A percentile compares a stretch with the other conserved stretches of the same genome.
These are phyloP conservation scores for Rugosomyces carneus DNA, from an alignment of 1,284 basidiomycete genomes.

Conservation along the genomic window DNA sequence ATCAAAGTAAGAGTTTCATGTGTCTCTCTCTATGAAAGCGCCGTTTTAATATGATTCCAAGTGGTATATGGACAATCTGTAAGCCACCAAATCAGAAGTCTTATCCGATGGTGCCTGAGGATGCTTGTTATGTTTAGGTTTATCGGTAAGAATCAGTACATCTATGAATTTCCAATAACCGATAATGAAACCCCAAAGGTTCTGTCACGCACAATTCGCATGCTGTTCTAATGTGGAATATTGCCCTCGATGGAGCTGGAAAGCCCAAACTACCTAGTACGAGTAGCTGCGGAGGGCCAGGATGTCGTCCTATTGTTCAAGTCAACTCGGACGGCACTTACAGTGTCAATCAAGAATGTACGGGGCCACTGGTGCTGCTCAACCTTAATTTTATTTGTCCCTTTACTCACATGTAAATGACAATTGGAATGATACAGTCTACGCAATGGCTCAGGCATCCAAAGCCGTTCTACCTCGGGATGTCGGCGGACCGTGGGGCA, in stretches of 20 bases:
- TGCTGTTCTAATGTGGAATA: conserved; percentile 64
- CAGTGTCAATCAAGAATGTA: conserved; percentile 67
- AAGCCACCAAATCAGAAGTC: conserved; percentile 20
- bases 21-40: conserved; percentile 6
- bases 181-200: neutral
- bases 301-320: conserved; percentile 61
- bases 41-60: conserved; percentile 18
- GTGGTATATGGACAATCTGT: conserved; percentile 63
- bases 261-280: conserved; percentile 60
- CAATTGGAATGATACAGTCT: too few relatives aligned
- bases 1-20: conserved; percentile 38
- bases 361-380: neutral
- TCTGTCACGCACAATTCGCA: conserved; percentile 9
- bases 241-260: conserved; percentile 57
- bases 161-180: neutral
- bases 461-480: conserved; percentile 69
- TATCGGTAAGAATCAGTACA: conserved; percentile 2
- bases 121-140: neutral
- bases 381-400: neutral
- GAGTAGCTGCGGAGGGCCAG: conserved; percentile 48
- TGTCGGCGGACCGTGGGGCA: conserved; percentile 57
- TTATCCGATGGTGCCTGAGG: neutral
- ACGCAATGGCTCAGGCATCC: conserved; percentile 67
- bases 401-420: neutral
- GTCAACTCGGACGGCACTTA: conserved; percentile 60